Evolutionary conservation across 2,329 filamentous ascomycete genomes (phyloP).

Genomic region (Fusarium circinatum): DNA sequence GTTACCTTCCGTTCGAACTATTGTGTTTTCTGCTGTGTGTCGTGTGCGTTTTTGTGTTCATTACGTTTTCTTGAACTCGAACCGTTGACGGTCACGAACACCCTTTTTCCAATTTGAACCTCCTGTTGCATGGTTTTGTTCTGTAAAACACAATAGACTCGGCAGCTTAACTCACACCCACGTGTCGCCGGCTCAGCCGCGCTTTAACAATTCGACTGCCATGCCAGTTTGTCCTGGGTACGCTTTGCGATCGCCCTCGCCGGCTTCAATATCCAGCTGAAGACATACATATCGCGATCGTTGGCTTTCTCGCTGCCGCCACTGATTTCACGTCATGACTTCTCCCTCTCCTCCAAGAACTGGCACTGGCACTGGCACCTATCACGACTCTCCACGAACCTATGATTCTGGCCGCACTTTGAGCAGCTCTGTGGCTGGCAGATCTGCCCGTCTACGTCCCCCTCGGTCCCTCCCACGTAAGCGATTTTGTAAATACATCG

Average conservation of each 20-base stretch:
- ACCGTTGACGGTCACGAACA: background rate
- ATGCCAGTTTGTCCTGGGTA: conserved; percentile 38
- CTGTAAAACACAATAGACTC: background rate
- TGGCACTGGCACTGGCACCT: conserved; percentile 30
- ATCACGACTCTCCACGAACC: conserved; percentile 36
- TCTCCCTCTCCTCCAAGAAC: conserved; percentile 43
- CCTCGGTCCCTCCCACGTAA: conserved; percentile 44
- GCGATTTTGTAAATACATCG: background rate
- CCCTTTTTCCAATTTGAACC: background rate
- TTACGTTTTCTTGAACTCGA: background rate
- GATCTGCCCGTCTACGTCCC: conserved; percentile 36
- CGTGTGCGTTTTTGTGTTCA: conserved; percentile 5
- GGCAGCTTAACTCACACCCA: background rate
- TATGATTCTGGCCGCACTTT: conserved; percentile 36
- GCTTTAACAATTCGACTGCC: conserved; percentile 34
- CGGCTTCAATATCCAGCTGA: conserved; percentile 36
- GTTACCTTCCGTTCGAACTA: background rate
- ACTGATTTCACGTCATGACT: conserved; percentile 38
- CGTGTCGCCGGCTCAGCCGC: conserved; percentile 34
- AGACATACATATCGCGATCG: conserved; percentile 17
- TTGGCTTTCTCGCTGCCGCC: conserved; percentile 3
- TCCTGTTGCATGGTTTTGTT: background rate
- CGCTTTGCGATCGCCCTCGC: conserved; percentile 39
- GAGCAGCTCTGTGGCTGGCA: conserved; percentile 32
- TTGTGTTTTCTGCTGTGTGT: conserved; percentile 1